A percentile compares a stretch with the other conserved stretches of the same genome.
phyloP scores from a whole-genome alignment of 2,329 filamentous ascomycete genomes.

The Cyphellophora attinorum region DNA sequence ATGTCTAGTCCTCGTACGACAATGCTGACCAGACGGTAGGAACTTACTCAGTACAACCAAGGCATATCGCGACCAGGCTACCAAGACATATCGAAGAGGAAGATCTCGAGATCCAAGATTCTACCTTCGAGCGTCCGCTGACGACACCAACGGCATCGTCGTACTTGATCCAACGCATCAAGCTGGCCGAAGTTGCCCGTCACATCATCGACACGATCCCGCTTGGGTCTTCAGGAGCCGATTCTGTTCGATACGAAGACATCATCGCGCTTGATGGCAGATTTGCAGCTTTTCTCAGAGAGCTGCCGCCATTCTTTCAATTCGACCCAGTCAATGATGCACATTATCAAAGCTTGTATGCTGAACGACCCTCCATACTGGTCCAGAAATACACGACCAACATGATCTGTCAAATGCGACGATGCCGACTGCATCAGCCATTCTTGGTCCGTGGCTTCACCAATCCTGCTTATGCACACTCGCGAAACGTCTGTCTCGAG shows the following conservation, averaged over 20 bases:
- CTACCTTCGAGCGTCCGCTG: slow-evolving; percentile 19
- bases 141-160: slow-evolving; percentile 34
- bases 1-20: too few relatives aligned
- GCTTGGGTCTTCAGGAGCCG: slow-evolving; percentile 18
- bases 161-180: slow-evolving; percentile 34
- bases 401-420: slow-evolving; percentile 25
- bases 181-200: slow-evolving; percentile 30
- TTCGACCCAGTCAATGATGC: slow-evolving; percentile 11
- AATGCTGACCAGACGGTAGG: too few relatives aligned
- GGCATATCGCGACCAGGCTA: slow-evolving; percentile 30
- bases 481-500: slow-evolving; percentile 26
- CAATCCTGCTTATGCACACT: slow-evolving; percentile 27
- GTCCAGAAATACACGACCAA: slow-evolving; percentile 28
- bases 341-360: slow-evolving; percentile 19
- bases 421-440: slow-evolving; percentile 30
- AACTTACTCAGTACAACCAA: slow-evolving; percentile 33
- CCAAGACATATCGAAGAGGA: slow-evolving; percentile 34
- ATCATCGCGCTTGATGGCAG: slow-evolving; percentile 28
- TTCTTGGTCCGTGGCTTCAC: slow-evolving; percentile 29
- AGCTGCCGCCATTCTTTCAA: slow-evolving; percentile 28
- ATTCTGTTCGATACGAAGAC: slow-evolving; percentile 25
- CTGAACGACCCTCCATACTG: slow-evolving; percentile 21
- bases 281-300: slow-evolving; percentile 22
- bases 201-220: slow-evolving; percentile 29
- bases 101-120: slow-evolving; percentile 20